Base-by-base conservation (phyloP, 2,329 filamentous ascomycete species). In the Neofusicoccum sp. region DNA sequence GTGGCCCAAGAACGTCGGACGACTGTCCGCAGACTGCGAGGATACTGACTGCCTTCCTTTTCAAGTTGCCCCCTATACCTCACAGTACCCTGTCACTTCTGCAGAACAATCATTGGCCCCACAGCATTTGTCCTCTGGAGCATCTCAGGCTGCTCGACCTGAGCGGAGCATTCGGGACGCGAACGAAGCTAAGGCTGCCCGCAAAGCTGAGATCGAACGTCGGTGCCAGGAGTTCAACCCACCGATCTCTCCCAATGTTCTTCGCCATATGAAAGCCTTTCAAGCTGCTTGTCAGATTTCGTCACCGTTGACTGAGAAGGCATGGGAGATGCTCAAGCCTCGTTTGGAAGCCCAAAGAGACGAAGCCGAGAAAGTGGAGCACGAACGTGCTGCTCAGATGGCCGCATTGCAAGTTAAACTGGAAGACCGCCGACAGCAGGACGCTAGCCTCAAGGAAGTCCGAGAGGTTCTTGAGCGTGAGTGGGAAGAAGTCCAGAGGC, bases 241-340 rank as follows among this genome's bases (percentile, higher is more conserved):
- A 28, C 87, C 89, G 1, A 77, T 93, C 61, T 76, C 79, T 51
- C 75, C 86, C 40, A 81, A 80, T 65, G 79, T 89, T 43, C 78
- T 93, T 61, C 82, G 82, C 60, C 86, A 88, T 68, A 89, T 91
- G 73, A 83, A 89, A 48, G 86, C 89, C 1, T 93, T 91, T 71
- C 85, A 88, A 69, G 88, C 88, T 38, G 87, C 90, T 31, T 82
- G 89, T 47, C 85, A 90, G 64, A 88, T 91, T 38, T 83, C 84
- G 8, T 81, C 84, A 26, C 86, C 87, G 20, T 77, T 93, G 66
- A 86, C 84, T 64, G 88, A 91, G 62, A 78, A 80, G 59, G 84
- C 86, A 3, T 93, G 89, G 90, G 82, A 84, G 54, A 75, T 88
- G 57, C 78, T 93, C 36, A 85, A 86, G 66, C 85, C 86, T 51